phyloP scores from a whole-genome alignment of 805 yeast genomes.

The Pichia californica region DNA sequence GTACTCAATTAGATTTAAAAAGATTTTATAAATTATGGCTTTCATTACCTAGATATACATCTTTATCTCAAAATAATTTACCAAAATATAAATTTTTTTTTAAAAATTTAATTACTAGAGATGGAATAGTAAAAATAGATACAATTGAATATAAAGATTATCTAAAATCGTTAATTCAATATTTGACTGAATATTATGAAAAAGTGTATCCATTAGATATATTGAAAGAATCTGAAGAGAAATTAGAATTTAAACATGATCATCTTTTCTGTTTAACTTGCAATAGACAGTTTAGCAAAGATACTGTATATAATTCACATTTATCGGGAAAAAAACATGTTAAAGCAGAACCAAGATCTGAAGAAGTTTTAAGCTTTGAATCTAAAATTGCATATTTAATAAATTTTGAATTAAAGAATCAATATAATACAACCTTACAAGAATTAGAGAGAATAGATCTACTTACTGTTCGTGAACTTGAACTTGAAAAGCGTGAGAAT shows the following conservation, averaged over 20 bases:
- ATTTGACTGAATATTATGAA: slow-evolving; percentile 42
- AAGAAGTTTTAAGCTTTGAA: slow-evolving; percentile 2
- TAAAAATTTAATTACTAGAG: slow-evolving; percentile 7
- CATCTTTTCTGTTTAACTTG: slow-evolving; percentile 50
- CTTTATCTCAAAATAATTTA: slow-evolving; percentile 5
- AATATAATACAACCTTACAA: slow-evolving; percentile 43
- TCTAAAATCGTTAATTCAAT: slow-evolving; percentile 38
- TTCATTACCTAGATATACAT: slow-evolving; percentile 30
- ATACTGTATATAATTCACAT: slow-evolving; percentile 63
- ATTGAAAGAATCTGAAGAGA: neutral
- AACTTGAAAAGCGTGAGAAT: slow-evolving; percentile 42
- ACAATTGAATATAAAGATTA: slow-evolving; percentile 36
- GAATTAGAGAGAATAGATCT: slow-evolving; percentile 62
- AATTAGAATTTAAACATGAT: slow-evolving; percentile 21
- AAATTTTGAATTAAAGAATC: slow-evolving; percentile 26
- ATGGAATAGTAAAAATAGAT: slow-evolving; percentile 24
- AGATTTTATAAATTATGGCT: slow-evolving; percentile 48
- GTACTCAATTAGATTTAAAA: slow-evolving; percentile 55
- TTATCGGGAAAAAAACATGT: slow-evolving; percentile 68
- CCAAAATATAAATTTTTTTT: slow-evolving; percentile 20
- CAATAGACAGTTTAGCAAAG: slow-evolving; percentile 53
- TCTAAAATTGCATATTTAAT: neutral
- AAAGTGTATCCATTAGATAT: slow-evolving; percentile 42
- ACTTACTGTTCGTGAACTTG: slow-evolving; percentile 64
- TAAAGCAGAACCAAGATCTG: slow-evolving; percentile 32